A percentile compares a stretch with the other conserved stretches of the same genome.
phyloP scores from a whole-genome alignment of 495 filamentous ascomycete genomes.

The Penicillium psychrofluorescens region DNA sequence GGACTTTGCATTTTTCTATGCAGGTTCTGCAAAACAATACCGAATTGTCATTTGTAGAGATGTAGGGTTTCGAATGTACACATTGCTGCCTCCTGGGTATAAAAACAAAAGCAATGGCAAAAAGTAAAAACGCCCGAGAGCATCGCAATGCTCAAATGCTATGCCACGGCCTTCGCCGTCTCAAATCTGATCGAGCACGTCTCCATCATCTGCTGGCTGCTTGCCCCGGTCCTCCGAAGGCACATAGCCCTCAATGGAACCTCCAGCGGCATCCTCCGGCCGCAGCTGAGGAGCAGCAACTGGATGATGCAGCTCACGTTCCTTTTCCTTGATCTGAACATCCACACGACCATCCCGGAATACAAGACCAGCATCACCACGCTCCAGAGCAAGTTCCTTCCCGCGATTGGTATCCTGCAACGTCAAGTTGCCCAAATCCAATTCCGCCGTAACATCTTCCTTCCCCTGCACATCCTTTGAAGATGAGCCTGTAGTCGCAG shows the following conservation, averaged over 20 bases:
- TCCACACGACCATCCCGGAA: slow-evolving; percentile 27
- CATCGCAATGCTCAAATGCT: slow-evolving; percentile 2
- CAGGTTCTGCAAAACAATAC: neutral
- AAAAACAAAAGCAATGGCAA: neutral
- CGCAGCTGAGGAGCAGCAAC: slow-evolving; percentile 23
- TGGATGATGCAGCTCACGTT: slow-evolving; percentile 3
- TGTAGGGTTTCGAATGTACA: slow-evolving; percentile 2
- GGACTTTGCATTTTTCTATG: slow-evolving; percentile 2
- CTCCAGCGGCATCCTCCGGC: slow-evolving; percentile 29
- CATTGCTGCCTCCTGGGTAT: slow-evolving; percentile 16
- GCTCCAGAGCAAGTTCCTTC: slow-evolving; percentile 38
- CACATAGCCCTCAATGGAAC: slow-evolving; percentile 41
- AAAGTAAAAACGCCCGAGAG: slow-evolving; percentile 1
- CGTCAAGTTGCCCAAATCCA: slow-evolving; percentile 19
- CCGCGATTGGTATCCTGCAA: slow-evolving; percentile 21
- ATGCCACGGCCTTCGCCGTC: slow-evolving; percentile 5
- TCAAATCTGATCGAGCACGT: slow-evolving; percentile 33
- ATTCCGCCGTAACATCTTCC: slow-evolving; percentile 18
- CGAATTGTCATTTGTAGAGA: slow-evolving; percentile 12
- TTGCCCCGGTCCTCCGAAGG: slow-evolving; percentile 16
- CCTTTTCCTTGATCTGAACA: slow-evolving; percentile 35
- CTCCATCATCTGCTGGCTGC: slow-evolving; percentile 14
- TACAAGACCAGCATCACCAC: slow-evolving; percentile 31
- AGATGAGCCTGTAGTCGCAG: neutral
- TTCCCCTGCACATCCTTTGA: neutral